These are phyloP conservation scores for Xylariaceae sp. DNA, from an alignment of 2,329 filamentous ascomycete genomes.

Conservation along the genomic window DNA sequence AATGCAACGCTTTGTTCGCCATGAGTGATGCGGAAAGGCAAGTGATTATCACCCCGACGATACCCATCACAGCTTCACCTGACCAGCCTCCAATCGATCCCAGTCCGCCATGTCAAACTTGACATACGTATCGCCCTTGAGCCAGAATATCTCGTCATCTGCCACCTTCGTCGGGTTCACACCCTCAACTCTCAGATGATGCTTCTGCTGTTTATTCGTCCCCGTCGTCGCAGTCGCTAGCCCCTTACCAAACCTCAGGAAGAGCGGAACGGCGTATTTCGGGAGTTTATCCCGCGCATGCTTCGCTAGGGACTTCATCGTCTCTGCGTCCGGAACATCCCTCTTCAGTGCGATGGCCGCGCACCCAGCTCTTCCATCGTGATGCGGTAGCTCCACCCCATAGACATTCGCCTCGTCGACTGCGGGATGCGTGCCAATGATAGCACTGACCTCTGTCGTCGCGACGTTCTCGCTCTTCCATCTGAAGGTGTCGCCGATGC, in stretches of 20 bases:
- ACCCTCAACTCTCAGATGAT: constrained; percentile 65
- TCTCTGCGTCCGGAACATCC: constrained; percentile 34
- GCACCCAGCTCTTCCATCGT: constrained; percentile 82
- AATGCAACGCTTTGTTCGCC: too few species aligned
- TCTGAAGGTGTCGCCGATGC: constrained; percentile 72
- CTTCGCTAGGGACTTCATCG: constrained; percentile 56
- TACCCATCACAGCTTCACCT: constrained; percentile 59
- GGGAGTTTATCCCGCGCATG: constrained; percentile 60
- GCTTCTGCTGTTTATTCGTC: constrained; percentile 88
- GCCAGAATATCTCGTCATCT: constrained; percentile 57
- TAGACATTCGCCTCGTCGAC: constrained; percentile 83
- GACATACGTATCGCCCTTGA: constrained; percentile 62
- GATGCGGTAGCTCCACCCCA: constrained; percentile 71
- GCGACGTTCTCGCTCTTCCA: constrained; percentile 85
- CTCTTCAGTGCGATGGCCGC: constrained; percentile 62
- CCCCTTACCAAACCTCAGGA: constrained; percentile 63
- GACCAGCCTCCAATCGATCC: constrained; percentile 61
- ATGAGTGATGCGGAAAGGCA: too few species aligned
- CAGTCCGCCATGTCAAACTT: constrained; percentile 66
- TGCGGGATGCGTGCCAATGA: constrained; percentile 61
- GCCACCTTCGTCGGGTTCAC: constrained; percentile 60
- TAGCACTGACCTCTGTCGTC: constrained; percentile 76
- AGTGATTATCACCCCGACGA: too few species aligned
- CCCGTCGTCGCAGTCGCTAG: constrained; percentile 65
- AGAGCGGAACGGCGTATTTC: constrained; percentile 71